phyloP scores from a whole-genome alignment of 495 filamentous ascomycete genomes.

The Penicillium crystallinum region DNA sequence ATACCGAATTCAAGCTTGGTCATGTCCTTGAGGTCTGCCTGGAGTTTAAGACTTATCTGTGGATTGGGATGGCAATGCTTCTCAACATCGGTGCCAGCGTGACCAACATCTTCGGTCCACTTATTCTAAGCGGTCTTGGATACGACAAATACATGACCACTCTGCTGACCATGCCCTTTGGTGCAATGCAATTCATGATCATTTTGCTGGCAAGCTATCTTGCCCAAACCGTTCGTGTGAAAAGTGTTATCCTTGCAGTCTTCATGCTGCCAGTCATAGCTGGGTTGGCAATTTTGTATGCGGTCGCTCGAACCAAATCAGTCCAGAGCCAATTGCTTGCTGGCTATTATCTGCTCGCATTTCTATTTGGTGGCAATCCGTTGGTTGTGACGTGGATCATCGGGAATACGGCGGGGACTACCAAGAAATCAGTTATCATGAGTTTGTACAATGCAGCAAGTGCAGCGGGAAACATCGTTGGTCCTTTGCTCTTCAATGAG shows the following conservation, averaged over 20 bases:
- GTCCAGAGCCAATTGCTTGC: constrained; percentile 43
- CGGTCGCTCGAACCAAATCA: constrained; percentile 36
- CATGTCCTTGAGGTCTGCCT: constrained; percentile 43
- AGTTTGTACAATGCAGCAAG: constrained; percentile 42
- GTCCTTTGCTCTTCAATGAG: constrained; percentile 40
- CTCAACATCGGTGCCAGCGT: constrained; percentile 59
- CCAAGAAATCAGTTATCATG: constrained; percentile 52
- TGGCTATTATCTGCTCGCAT: constrained; percentile 59
- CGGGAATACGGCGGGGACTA: constrained; percentile 45
- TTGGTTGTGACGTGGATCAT: constrained; percentile 48
- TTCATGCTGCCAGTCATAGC: constrained; percentile 53
- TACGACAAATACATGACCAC: constrained; percentile 52
- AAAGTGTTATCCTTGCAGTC: constrained; percentile 42
- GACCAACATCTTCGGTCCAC: constrained; percentile 54
- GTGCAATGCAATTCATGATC: constrained; percentile 39
- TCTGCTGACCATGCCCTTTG: constrained; percentile 48
- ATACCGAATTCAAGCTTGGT: constrained; percentile 40
- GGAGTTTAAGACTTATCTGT: constrained; percentile 47
- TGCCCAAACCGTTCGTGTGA: constrained; percentile 46
- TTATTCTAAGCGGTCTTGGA: constrained; percentile 57
- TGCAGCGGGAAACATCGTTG: constrained; percentile 45
- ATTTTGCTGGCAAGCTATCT: constrained; percentile 42
- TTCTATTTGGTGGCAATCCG: constrained; percentile 52
- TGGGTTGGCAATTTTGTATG: constrained; percentile 53
- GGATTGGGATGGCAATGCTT: constrained; percentile 49